Evolutionary conservation across 371 early-diverging fungal genomes (phyloP).

Genomic region (Cladochytrium tenue): DNA sequence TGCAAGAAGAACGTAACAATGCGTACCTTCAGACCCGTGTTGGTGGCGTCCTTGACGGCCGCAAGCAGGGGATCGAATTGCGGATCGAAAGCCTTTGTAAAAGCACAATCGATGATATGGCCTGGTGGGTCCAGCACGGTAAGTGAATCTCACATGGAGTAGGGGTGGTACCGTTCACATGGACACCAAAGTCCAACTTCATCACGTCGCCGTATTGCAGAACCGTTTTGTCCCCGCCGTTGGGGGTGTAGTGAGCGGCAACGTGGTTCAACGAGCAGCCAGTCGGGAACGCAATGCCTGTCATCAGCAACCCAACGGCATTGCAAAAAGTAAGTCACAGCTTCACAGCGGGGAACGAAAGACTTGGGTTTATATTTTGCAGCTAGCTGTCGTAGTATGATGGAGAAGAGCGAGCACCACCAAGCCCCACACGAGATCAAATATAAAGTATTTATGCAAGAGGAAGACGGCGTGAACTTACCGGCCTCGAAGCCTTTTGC

Average conservation of each 20-base stretch:
- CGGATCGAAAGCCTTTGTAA: constrained; percentile 95
- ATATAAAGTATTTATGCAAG: not conserved
- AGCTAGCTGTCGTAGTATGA: not conserved
- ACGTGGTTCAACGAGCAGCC: constrained; percentile 96
- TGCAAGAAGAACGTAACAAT: not conserved
- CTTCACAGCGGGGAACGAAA: not conserved
- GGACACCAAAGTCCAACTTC: constrained; percentile 99
- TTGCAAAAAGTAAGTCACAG: not conserved
- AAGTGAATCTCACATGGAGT: not conserved
- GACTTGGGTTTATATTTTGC: not conserved
- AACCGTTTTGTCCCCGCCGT: constrained; percentile 93
- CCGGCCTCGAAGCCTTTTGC: constrained; percentile 86
- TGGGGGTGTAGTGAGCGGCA: constrained; percentile 99
- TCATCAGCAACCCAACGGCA: not conserved
- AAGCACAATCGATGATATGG: constrained; percentile 97
- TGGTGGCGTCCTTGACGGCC: constrained; percentile 97
- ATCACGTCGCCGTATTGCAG: constrained; percentile 92
- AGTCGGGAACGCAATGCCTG: constrained; percentile 97
- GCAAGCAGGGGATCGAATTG: constrained; percentile 84
- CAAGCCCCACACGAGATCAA: too few species aligned
- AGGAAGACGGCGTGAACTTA: not conserved
- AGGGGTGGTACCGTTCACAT: constrained; percentile 78
- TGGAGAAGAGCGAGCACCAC: not conserved
- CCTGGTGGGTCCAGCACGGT: constrained; percentile 35
- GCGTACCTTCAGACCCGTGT: constrained; percentile 83